Conservation (phyloP, 805 yeast genomes). For the Metschnikowia kofuensis region DNA sequence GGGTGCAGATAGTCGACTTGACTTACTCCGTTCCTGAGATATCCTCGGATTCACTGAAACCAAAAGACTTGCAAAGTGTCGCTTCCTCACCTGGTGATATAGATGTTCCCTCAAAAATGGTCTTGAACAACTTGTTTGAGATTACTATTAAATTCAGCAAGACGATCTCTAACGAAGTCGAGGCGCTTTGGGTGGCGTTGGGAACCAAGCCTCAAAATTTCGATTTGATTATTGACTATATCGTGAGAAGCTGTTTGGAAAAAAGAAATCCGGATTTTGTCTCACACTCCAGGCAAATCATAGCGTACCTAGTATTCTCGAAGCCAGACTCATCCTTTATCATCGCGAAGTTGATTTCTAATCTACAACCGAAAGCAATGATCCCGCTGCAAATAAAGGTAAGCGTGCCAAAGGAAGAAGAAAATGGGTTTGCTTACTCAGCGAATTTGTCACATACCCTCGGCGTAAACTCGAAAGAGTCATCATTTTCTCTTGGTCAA, state of each 20-base stretch:
- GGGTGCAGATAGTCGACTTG: slow-evolving; percentile 84
- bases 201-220: slow-evolving; percentile 72
- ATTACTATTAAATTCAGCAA: slow-evolving; percentile 78
- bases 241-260: slow-evolving; percentile 64
- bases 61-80: not conserved
- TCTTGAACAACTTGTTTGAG: slow-evolving; percentile 75
- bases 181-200: slow-evolving; percentile 93
- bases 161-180: slow-evolving; percentile 79
- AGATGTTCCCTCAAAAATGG: slow-evolving; percentile 52
- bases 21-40: slow-evolving; percentile 21
- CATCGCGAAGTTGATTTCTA: slow-evolving; percentile 62
- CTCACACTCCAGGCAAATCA: slow-evolving; percentile 73
- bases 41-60: slow-evolving; percentile 2
- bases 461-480: slow-evolving; percentile 54
- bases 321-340: slow-evolving; percentile 44
- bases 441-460: slow-evolving; percentile 68
- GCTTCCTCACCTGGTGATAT: slow-evolving; percentile 13
- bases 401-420: slow-evolving; percentile 26
- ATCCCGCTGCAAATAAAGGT: slow-evolving; percentile 58
- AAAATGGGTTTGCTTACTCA: slow-evolving; percentile 55
- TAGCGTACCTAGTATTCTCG: slow-evolving; percentile 66
- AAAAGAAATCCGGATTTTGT: slow-evolving; percentile 72
- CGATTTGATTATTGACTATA: slow-evolving; percentile 66
- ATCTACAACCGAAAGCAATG: slow-evolving; percentile 83
- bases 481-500: slow-evolving; percentile 84